Percentiles rank a stretch among this genome's conserved stretches.
Evolutionary conservation across 345 rosid species (phyloP).

Genomic region (Hirschfeldia incana): DNA sequence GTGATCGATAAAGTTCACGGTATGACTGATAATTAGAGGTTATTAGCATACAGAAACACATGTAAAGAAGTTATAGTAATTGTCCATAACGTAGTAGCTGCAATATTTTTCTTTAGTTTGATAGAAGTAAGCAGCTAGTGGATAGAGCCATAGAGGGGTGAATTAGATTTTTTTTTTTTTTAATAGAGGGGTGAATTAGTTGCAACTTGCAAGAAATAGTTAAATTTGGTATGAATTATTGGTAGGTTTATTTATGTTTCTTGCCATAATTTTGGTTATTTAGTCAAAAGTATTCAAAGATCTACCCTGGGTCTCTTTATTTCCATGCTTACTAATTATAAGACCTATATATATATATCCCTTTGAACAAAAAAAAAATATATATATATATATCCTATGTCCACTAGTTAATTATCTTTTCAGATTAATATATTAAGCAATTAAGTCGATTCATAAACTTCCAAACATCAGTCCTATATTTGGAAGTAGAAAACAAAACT

Average conservation of each 20-base stretch:
- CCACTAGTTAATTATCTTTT: constrained; percentile 16
- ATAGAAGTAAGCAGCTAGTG: constrained; percentile 30
- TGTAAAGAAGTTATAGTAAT: constrained; percentile 9
- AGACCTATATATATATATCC: no score
- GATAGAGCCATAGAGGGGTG: constrained; percentile 5
- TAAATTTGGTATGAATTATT: constrained; percentile 30
- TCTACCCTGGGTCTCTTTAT: constrained; percentile 22
- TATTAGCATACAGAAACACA: constrained; percentile 13
- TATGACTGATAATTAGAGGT: constrained; percentile 16
- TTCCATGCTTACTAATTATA: constrained; percentile 17
- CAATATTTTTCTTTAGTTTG: constrained; percentile 21
- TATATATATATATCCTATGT: constrained; percentile 9
- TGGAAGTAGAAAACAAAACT: constrained; percentile 7
- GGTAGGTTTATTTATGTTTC: constrained; percentile 24
- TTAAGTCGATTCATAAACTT: constrained; percentile 27
- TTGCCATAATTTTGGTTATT: constrained; percentile 19
- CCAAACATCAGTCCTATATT: constrained; percentile 10
- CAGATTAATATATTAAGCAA: constrained; percentile 28
- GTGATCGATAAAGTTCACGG: neutral
- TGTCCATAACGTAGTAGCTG: constrained; percentile 18
- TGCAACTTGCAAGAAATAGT: constrained; percentile 22
- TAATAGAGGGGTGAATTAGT: constrained; percentile 21
- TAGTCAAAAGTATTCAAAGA: constrained; percentile 24
- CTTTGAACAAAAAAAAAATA: no score
- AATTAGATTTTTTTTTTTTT: no score